A percentile compares a stretch with the other conserved stretches of the same genome.
Evolutionary conservation across 441 rosid genomes (phyloP).

Genomic region (Cnidoscolus chayamansa): DNA sequence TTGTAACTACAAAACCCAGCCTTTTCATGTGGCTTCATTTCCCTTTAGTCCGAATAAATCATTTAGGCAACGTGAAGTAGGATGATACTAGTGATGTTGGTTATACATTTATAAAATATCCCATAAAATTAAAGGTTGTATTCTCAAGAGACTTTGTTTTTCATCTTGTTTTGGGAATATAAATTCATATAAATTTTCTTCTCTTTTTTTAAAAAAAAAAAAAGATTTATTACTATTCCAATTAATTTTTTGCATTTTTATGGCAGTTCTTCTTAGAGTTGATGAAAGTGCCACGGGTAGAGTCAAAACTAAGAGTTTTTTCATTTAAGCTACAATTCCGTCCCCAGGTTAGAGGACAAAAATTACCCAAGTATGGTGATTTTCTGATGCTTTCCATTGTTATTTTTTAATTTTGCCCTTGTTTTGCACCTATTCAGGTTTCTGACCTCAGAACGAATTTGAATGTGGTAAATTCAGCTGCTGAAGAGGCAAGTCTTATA

Average conservation of each 20-base stretch:
- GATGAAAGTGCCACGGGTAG: slow-evolving; percentile 90
- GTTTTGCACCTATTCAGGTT: slow-evolving; percentile 46
- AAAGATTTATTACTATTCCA: slow-evolving; percentile 8
- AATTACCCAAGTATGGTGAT: slow-evolving; percentile 20
- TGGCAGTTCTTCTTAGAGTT: slow-evolving; percentile 85
- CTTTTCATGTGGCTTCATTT: neutral
- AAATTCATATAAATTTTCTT: neutral
- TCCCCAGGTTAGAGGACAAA: slow-evolving; percentile 61
- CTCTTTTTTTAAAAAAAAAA: neutral
- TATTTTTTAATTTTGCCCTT: slow-evolving; percentile 20
- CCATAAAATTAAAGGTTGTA: neutral
- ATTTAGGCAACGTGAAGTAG: neutral
- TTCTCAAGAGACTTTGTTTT: neutral
- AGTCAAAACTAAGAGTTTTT: slow-evolving; percentile 89
- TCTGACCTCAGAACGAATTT: slow-evolving; percentile 76
- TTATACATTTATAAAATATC: too few relatives aligned
- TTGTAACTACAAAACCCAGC: neutral
- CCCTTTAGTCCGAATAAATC: neutral
- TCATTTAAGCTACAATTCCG: slow-evolving; percentile 79
- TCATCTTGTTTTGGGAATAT: slow-evolving; percentile 4
- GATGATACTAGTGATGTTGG: neutral
- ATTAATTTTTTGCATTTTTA: slow-evolving; percentile 26
- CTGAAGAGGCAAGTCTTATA: slow-evolving; percentile 71
- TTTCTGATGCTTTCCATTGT: slow-evolving; percentile 21
- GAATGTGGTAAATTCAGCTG: slow-evolving; percentile 61